These are phyloP conservation scores for carrot (Daucus carota) DNA, from an alignment of 129 eudicot genomes.

Conservation along the genomic window DNA sequence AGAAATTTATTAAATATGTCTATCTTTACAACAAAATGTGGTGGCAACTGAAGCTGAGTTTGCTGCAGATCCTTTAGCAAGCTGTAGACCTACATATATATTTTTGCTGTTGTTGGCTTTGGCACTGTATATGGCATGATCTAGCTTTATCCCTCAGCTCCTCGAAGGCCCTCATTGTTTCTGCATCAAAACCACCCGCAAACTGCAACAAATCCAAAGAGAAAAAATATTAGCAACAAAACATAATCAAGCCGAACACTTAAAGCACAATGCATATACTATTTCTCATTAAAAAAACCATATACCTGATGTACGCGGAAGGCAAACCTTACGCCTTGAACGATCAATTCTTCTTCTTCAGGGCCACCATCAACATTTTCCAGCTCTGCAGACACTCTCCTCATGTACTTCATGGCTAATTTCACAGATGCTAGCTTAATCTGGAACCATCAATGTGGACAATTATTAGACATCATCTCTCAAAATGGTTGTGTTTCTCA, in stretches of 20 bases:
- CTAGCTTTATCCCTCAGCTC: constrained; percentile 89
- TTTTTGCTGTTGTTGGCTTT: constrained; percentile 54
- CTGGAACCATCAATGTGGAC: constrained; percentile 28
- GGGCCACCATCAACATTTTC: constrained; percentile 76
- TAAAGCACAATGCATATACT: not conserved
- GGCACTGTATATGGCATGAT: constrained; percentile 53
- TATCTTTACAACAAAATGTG: constrained; percentile 48
- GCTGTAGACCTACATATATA: constrained; percentile 38
- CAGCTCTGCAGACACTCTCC: constrained; percentile 79
- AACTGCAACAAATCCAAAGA: constrained; percentile 34
- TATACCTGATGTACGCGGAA: constrained; percentile 93
- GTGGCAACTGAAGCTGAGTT: constrained; percentile 63
- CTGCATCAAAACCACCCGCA: constrained; percentile 96
- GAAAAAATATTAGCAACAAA: not conserved
- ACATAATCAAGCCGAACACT: not conserved
- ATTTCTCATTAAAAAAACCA: not conserved
- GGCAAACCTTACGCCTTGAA: constrained; percentile 88
- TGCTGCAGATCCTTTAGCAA: constrained; percentile 70
- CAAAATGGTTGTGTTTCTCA: not conserved
- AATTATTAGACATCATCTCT: constrained; percentile 15
- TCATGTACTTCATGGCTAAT: constrained; percentile 95
- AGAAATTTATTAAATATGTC: constrained; percentile 12
- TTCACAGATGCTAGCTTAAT: constrained; percentile 93
- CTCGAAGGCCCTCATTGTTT: constrained; percentile 82
- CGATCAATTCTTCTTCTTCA: constrained; percentile 89